phyloP scores from a whole-genome alignment of 2,329 filamentous ascomycete species.

The Trichoderma breve region DNA sequence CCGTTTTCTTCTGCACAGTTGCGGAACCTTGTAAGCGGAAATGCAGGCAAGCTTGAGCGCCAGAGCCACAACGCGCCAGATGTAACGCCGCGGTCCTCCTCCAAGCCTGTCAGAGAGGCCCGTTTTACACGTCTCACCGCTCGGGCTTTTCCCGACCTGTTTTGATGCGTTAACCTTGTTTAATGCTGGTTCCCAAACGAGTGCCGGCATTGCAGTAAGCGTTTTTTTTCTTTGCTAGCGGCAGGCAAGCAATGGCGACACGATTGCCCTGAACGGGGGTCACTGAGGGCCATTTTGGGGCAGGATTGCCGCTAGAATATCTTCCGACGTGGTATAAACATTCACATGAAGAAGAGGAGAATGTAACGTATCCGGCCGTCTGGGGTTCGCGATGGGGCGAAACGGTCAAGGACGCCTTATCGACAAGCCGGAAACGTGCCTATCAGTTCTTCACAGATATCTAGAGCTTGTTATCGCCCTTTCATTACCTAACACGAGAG shows the following conservation, averaged over 20 bases:
- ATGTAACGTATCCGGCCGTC: neutral
- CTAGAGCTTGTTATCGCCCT: neutral
- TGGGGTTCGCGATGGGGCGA: neutral
- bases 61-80: neutral
- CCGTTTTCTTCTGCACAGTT: neutral
- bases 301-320: neutral
- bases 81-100: neutral
- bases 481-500: neutral
- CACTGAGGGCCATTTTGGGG: neutral
- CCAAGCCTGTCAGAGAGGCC: neutral
- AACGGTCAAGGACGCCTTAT: neutral
- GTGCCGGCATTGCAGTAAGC: constrained; percentile 14
- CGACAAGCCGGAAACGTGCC: constrained; percentile 2
- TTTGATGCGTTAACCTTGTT: neutral
- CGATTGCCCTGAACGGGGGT: constrained; percentile 3
- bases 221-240: neutral
- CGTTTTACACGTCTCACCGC: constrained; percentile 11
- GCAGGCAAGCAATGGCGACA: neutral
- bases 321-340: neutral
- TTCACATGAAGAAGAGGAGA: neutral
- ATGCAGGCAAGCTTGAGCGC: constrained; percentile 13
- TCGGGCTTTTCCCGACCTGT: neutral
- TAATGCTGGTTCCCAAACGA: neutral
- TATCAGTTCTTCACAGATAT: constrained; percentile 1
- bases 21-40: neutral